phyloP scores from a whole-genome alignment of 768 basidiomycete species.

The Serendipita sp. region DNA sequence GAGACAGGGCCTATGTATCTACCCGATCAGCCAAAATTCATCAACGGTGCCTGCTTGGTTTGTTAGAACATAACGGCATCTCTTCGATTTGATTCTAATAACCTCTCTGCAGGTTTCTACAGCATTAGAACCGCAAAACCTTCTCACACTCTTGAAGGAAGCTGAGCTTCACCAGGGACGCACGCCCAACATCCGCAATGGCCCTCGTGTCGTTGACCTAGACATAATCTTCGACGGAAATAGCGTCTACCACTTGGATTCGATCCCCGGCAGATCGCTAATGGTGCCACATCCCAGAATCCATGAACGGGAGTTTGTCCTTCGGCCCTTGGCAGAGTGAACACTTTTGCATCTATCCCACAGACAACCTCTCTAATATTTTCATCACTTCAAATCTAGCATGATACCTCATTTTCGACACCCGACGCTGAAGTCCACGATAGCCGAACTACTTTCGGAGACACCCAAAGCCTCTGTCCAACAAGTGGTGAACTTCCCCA shows the following conservation, averaged over 20 bases:
- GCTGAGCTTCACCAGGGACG: conserved; percentile 69
- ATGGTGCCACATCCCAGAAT: conserved; percentile 74
- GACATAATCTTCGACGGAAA: conserved; percentile 71
- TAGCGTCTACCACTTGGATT: conserved; percentile 36
- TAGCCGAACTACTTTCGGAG: conserved; percentile 32
- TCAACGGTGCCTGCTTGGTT: conserved; percentile 85
- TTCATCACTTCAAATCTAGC: conserved; percentile 26
- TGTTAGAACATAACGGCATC: conserved; percentile 18
- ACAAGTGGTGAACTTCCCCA: conserved; percentile 35
- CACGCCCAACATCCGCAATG: conserved; percentile 60
- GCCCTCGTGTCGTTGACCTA: conserved; percentile 80
- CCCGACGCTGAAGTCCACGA: conserved; percentile 36
- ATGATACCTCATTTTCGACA: conserved; percentile 65
- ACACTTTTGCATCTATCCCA: conserved; percentile 18
- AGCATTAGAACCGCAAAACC: conserved; percentile 36
- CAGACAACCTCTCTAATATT: neutral
- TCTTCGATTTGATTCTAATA: neutral
- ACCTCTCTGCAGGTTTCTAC: conserved; percentile 49
- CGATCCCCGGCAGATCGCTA: conserved; percentile 44
- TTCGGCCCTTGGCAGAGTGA: conserved; percentile 78
- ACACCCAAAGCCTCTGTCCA: conserved; percentile 38
- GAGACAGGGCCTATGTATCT: conserved; percentile 95
- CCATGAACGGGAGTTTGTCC: conserved; percentile 78
- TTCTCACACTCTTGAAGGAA: conserved; percentile 51
- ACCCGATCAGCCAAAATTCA: conserved; percentile 71